Base-by-base conservation (phyloP, 2,329 filamentous ascomycete genomes). In the Chrysoporthe puriensis region DNA sequence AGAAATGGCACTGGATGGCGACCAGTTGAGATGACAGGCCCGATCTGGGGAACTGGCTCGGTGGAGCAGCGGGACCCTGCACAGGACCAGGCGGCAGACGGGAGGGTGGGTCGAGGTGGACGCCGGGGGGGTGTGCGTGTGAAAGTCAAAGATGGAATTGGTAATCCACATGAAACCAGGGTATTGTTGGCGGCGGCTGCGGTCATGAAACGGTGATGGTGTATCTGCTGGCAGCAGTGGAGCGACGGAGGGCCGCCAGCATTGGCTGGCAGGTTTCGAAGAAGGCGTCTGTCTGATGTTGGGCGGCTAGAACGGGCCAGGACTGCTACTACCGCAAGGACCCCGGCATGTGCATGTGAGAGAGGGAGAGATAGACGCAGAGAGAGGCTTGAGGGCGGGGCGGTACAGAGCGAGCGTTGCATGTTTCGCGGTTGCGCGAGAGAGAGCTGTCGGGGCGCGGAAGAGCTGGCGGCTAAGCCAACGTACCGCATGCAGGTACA, bases 181-280 rank as follows among this genome's bases (percentile, higher is more conserved):
- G 26, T 44, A 14, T 43, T 34, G 48, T 63, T 64, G 63, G 60
- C 42, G 57, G 64, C 74, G 73, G 73, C 72, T 75, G 71, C 71
- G 74, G 77, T 76, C 77, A 79, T 86, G 84, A 87, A 87, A 87
- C 84, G 75, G 71, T 73, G 75, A 76, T 77, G 70, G 77, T 81
- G 84, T 86, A 77, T 86, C 83, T 80, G 77, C 83, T 82, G 72
- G 73, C 75, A 73, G 76, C 76, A 77, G 79, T 78, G 73, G 76
- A 73, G 72, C 70, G 74, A 70, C 71, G 76, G 81, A 72, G 76
- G 78, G 77, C 77, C 76, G 76, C 78, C 78, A 79, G 83, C 80
- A 86, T 86, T 87, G 85, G 85, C 79, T 81, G 76, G 74, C 72
- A 71, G 72, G 73, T 73, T 74, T 77, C 73, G 77, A 75, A 42